A percentile compares a stretch with the other conserved stretches of the same genome.
Conservation (phyloP, 306 rosid species). For the Fragaria nilgerrensis region DNA sequence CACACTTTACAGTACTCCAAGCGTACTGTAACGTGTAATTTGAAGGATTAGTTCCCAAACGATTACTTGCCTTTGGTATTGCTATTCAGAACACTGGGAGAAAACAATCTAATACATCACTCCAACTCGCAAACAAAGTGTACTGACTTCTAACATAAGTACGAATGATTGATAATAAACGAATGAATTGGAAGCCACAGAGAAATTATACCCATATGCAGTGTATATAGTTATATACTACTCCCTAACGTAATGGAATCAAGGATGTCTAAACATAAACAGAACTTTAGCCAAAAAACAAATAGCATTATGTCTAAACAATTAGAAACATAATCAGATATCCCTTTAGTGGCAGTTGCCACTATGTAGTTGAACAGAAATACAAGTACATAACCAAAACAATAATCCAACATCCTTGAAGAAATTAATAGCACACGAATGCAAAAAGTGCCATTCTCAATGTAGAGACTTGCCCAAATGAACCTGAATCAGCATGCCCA, state of each 20-base stretch:
- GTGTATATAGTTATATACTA: not conserved
- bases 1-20: too few relatives aligned
- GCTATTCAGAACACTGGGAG: not conserved
- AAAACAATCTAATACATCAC: not conserved
- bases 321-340: not conserved
- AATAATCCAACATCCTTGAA: constrained; percentile 29
- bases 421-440: constrained; percentile 36
- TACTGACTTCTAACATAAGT: too few relatives aligned
- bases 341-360: not conserved
- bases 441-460: not conserved
- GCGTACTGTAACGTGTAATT: too few relatives aligned
- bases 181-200: not conserved
- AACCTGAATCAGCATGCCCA: not conserved
- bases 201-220: not conserved
- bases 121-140: not conserved
- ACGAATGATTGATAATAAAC: too few relatives aligned
- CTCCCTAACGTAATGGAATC: not conserved
- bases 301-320: not conserved
- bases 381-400: constrained; percentile 6
- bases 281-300: not conserved
- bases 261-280: not conserved
- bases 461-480: not conserved
- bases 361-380: not conserved
- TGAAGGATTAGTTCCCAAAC: too few relatives aligned
- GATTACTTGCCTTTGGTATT: not conserved